A percentile compares a stretch with the other conserved stretches of the same genome.
These are phyloP conservation scores for Amanita pallidorosea DNA, from an alignment of 768 basidiomycete genomes.

Conservation along the genomic window DNA sequence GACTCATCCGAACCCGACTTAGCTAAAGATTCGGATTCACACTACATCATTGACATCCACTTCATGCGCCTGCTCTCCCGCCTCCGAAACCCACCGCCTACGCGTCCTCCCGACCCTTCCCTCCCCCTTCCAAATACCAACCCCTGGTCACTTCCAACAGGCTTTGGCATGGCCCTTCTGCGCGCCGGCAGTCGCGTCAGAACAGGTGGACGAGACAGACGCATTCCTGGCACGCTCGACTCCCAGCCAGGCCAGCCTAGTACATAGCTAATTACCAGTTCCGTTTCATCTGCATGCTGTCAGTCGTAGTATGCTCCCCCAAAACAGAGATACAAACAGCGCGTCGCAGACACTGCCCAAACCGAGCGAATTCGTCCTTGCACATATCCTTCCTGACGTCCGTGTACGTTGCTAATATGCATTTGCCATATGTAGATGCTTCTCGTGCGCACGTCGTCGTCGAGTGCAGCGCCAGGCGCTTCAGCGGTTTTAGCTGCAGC, in stretches of 20 bases:
- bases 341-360: conserved; percentile 70
- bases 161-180: conserved; percentile 38
- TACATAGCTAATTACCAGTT: conserved; percentile 16
- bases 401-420: conserved; percentile 71
- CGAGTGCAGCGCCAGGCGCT: conserved; percentile 58
- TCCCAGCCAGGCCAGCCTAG: conserved; percentile 8
- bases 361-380: conserved; percentile 72
- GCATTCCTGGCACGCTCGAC: conserved; percentile 27
- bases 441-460: conserved; percentile 63
- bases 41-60: conserved; percentile 56
- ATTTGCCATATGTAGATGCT: conserved; percentile 79
- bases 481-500: conserved; percentile 33
- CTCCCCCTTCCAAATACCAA: conserved; percentile 57
- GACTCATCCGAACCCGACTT: conserved; percentile 27
- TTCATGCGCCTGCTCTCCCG: conserved; percentile 42
- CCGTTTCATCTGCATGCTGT: conserved; percentile 19
- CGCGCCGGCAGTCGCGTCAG: conserved; percentile 35
- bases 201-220: conserved; percentile 11
- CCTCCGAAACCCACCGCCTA: conserved; percentile 42
- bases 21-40: conserved; percentile 15
- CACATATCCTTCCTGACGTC: conserved; percentile 83
- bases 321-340: conserved; percentile 41
- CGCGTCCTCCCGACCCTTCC: conserved; percentile 20
- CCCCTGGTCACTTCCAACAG: conserved; percentile 36
- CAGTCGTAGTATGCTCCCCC: background rate